Evolutionary conservation across 169 alveolate species (phyloP).

Genomic region (Plasmodium inui): DNA sequence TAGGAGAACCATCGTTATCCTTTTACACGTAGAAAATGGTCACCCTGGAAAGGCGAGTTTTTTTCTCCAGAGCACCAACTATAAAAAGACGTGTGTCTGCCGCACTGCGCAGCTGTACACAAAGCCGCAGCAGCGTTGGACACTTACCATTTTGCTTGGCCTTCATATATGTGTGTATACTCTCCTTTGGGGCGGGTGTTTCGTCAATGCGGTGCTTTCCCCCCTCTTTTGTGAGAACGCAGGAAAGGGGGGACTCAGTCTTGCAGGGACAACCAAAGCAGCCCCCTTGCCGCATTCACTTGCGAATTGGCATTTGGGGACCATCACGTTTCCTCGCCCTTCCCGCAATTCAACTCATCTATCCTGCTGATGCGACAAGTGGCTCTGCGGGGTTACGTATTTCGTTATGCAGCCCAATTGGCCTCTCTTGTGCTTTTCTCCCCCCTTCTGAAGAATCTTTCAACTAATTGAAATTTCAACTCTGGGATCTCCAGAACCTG

Average conservation of each 20-base stretch:
- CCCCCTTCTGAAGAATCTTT: background rate
- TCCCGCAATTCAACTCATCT: background rate
- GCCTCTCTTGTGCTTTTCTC: background rate
- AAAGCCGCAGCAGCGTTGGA: background rate
- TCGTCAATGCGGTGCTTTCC: background rate
- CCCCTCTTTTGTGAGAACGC: background rate
- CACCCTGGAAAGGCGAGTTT: background rate
- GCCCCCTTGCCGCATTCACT: background rate
- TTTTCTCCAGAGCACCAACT: background rate
- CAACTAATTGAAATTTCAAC: background rate
- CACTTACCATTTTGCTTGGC: background rate
- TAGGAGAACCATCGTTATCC: background rate
- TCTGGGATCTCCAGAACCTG: background rate
- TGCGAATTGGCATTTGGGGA: background rate
- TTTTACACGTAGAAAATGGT: background rate
- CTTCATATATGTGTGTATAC: background rate
- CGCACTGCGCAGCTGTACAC: background rate
- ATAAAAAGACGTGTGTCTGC: too few species aligned
- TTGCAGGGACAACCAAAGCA: background rate
- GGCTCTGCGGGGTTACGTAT: background rate
- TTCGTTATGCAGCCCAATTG: background rate
- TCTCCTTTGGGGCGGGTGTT: background rate
- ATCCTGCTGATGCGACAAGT: background rate
- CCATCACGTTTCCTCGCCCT: background rate
- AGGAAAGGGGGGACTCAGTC: background rate